Conservation (phyloP, 306 rosid species). For the Prunus mira region DNA sequence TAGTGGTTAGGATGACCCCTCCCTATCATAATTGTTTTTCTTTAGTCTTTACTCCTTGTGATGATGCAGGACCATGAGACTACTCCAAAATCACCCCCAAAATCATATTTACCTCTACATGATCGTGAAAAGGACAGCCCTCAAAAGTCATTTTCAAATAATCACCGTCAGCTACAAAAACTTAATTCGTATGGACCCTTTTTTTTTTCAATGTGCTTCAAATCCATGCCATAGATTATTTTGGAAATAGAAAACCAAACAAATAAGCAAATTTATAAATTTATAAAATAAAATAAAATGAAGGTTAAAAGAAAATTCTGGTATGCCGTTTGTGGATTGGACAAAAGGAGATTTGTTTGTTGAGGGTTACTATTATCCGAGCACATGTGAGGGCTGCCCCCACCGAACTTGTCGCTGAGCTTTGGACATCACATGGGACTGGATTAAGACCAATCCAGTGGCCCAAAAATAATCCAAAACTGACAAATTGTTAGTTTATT, state of each 20-base stretch:
- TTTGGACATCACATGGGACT: slow-evolving; percentile 30
- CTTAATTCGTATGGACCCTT: neutral
- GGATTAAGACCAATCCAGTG: slow-evolving; percentile 7
- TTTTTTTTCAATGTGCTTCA: neutral
- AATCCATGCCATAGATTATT: neutral
- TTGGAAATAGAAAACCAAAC: neutral
- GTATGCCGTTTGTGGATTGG: neutral
- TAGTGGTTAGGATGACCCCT: neutral
- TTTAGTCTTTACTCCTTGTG: neutral
- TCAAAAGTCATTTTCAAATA: slow-evolving; percentile 20
- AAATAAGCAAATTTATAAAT: neutral
- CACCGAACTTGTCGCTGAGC: slow-evolving; percentile 27
- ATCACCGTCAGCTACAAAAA: neutral
- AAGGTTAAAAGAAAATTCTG: neutral
- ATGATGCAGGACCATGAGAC: slow-evolving; percentile 5
- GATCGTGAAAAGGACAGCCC: neutral
- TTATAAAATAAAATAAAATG: neutral
- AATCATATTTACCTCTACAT: neutral
- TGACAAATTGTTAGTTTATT: neutral
- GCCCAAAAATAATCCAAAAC: neutral
- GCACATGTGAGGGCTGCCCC: slow-evolving; percentile 32
- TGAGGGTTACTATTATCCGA: neutral
- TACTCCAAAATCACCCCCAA: neutral
- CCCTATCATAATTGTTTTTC: neutral
- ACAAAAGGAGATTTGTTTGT: slow-evolving; percentile 2